phyloP scores from a whole-genome alignment of 495 filamentous ascomycete species.

The Cladorrhinum samala region DNA sequence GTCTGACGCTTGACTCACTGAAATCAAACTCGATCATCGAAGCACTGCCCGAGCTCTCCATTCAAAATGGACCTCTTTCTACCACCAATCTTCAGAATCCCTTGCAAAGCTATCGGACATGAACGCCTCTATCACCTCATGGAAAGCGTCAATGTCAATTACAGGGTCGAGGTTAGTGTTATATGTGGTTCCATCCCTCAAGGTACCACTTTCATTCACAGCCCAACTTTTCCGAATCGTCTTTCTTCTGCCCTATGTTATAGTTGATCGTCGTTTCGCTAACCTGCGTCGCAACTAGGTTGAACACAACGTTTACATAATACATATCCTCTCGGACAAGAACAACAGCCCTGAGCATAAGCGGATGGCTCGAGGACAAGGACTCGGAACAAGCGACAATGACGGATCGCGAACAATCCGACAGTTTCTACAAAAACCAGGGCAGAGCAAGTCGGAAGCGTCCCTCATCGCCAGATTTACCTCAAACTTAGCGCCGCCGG shows the following conservation, averaged over 20 bases:
- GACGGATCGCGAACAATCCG: too few species aligned
- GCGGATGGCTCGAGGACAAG: neutral
- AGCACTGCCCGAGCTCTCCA: neutral
- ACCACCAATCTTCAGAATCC: neutral
- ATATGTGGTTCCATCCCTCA: neutral
- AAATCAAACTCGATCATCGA: neutral
- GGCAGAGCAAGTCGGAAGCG: too few species aligned
- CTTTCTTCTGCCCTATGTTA: neutral
- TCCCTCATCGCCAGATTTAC: too few species aligned
- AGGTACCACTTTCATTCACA: neutral
- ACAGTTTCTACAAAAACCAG: too few species aligned
- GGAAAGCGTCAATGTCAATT: neutral
- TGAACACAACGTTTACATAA: neutral
- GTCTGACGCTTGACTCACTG: neutral
- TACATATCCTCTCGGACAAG: neutral
- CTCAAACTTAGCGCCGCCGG: too few species aligned
- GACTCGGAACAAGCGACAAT: neutral
- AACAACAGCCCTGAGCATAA: too few species aligned
- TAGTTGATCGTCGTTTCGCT: neutral
- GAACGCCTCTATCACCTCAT: neutral
- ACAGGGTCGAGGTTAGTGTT: neutral
- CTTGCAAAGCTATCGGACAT: neutral
- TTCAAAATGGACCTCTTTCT: neutral
- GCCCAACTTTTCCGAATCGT: neutral
- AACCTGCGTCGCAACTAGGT: neutral